These are phyloP conservation scores for Plasmodium chabaudi DNA, from an alignment of 169 alveolate species.

Conservation along the genomic window DNA sequence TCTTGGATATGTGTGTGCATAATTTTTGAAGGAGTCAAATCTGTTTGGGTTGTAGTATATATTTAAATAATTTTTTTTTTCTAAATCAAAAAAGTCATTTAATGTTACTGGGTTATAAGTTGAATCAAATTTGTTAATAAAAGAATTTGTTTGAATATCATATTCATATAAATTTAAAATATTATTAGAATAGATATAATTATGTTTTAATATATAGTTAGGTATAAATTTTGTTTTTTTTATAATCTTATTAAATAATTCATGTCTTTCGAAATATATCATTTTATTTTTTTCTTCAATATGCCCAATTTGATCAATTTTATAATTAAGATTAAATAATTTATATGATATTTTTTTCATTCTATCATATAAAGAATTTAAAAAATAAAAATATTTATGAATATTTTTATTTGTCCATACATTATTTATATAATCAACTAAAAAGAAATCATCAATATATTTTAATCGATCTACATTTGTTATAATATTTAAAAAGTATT, in stretches of 20 bases:
- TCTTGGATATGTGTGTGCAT: slow-evolving; percentile 34
- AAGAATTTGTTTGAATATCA: slow-evolving; percentile 63
- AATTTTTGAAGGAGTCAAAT: slow-evolving; percentile 32
- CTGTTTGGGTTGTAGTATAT: slow-evolving; percentile 14
- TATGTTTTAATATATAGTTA: slow-evolving; percentile 59
- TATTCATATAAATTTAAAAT: slow-evolving; percentile 62
- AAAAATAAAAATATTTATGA: slow-evolving; percentile 75
- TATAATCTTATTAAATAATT: slow-evolving; percentile 56
- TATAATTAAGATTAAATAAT: slow-evolving; percentile 50
- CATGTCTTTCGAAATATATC: slow-evolving; percentile 68
- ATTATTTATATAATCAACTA: slow-evolving; percentile 69
- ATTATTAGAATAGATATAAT: slow-evolving; percentile 46
- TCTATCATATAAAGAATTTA: slow-evolving; percentile 70
- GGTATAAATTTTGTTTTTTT: slow-evolving; percentile 70
- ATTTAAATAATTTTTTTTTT: slow-evolving; percentile 48
- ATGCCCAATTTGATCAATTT: slow-evolving; percentile 68
- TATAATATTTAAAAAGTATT: slow-evolving; percentile 67
- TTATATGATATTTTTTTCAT: slow-evolving; percentile 73
- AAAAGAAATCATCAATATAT: slow-evolving; percentile 60
- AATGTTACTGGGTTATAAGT: slow-evolving; percentile 40
- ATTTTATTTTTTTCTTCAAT: slow-evolving; percentile 65
- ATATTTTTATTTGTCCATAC: slow-evolving; percentile 66
- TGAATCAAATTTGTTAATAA: slow-evolving; percentile 33
- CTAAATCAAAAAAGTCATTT: slow-evolving; percentile 21
- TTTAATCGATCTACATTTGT: slow-evolving; percentile 71